These are phyloP conservation scores for Chenopodium album DNA, from an alignment of 148 eudicot species.

Conservation along the genomic window DNA sequence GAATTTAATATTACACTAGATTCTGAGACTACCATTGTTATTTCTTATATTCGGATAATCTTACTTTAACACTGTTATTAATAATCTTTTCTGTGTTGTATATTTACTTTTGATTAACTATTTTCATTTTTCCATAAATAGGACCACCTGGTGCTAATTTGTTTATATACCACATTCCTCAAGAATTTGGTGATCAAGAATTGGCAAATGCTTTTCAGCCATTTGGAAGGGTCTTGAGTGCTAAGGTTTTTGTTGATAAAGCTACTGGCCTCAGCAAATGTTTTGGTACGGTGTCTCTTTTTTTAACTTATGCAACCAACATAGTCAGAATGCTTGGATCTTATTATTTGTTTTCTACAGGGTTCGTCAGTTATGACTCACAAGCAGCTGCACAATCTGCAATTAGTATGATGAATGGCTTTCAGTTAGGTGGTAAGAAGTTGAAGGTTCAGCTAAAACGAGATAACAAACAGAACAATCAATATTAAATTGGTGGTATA, in stretches of 20 bases:
- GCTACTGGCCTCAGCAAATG: slow-evolving; percentile 92
- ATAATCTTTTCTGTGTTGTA: not conserved
- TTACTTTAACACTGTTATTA: not conserved
- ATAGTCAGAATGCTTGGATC: slow-evolving; percentile 18
- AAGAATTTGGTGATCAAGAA: slow-evolving; percentile 89
- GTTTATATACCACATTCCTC: slow-evolving; percentile 97
- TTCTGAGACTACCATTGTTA: not conserved
- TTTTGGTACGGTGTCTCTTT: slow-evolving; percentile 56
- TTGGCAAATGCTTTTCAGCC: slow-evolving; percentile 72
- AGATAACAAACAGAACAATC: slow-evolving; percentile 69
- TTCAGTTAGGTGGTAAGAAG: slow-evolving; percentile 90
- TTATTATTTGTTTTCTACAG: slow-evolving; percentile 49
- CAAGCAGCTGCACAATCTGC: slow-evolving; percentile 85
- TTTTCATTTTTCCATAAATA: slow-evolving; percentile 19
- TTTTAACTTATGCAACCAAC: not conserved
- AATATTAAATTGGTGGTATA: slow-evolving; percentile 47
- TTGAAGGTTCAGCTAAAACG: slow-evolving; percentile 96
- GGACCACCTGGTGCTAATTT: slow-evolving; percentile 97
- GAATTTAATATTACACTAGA: not conserved
- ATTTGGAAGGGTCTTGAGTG: slow-evolving; percentile 88
- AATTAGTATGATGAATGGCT: slow-evolving; percentile 82
- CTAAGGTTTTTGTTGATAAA: slow-evolving; percentile 93
- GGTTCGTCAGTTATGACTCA: slow-evolving; percentile 94
- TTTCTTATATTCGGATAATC: not conserved
- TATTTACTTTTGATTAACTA: slow-evolving; percentile 5